Percentiles rank a stretch among this genome's conserved stretches.
Conservation (phyloP, 2,329 filamentous ascomycete genomes). For the Colletotrichum tabaci region DNA sequence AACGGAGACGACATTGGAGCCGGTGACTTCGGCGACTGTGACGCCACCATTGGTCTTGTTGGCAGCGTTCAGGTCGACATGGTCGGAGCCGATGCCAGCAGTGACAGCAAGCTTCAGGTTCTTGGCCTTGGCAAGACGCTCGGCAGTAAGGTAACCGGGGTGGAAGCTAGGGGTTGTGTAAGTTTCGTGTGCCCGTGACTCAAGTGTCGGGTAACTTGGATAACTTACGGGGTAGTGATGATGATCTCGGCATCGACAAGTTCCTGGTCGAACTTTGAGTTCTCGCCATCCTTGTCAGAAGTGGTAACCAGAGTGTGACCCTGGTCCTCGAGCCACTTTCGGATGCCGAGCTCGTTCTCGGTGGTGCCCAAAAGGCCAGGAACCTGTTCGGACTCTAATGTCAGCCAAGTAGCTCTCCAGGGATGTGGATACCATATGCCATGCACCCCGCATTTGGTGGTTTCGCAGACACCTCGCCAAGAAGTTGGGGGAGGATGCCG, state of each 20-base stretch:
- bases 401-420: conserved; percentile 25
- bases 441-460: conserved; percentile 41
- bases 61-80: conserved; percentile 96
- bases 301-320: conserved; percentile 98
- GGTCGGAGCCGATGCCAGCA: conserved; percentile 97
- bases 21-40: conserved; percentile 97
- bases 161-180: conserved; percentile 79
- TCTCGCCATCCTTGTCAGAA: conserved; percentile 95
- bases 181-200: neutral
- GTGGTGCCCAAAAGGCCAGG: conserved; percentile 93
- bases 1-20: conserved; percentile 98
- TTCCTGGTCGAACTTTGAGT: conserved; percentile 95
- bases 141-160: conserved; percentile 95
- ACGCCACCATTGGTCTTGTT: conserved; percentile 99
- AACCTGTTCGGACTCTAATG: conserved; percentile 60
- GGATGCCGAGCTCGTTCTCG: conserved; percentile 97
- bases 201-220: neutral
- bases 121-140: conserved; percentile 97
- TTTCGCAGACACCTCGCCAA: conserved; percentile 32
- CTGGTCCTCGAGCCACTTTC: conserved; percentile 97
- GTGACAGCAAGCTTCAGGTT: conserved; percentile 98
- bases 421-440: conserved; percentile 2
- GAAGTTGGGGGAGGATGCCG: conserved; percentile 36
- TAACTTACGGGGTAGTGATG: conserved; percentile 92
- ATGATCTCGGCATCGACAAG: conserved; percentile 97